Evolutionary conservation across 805 yeast species (phyloP), one percentile per base, ranked within the genome.

Genomic region (Cyberlindnera maclurae): DNA sequence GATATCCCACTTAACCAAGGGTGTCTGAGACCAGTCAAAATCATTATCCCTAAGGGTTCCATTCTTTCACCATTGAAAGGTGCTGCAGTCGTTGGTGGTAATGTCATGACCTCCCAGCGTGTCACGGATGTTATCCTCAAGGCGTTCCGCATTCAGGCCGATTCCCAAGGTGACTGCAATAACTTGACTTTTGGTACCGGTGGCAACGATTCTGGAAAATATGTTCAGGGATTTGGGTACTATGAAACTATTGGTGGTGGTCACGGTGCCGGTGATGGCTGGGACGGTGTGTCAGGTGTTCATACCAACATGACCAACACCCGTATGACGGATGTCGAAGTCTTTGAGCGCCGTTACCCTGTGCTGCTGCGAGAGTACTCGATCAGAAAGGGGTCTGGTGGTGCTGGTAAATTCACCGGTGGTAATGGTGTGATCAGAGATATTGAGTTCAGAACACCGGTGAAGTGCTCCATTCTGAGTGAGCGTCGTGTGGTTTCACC

Each of bases 171-270:
- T 31, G 88, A 93, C 43, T 86, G 96, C 59, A 90, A 93, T 62
- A 93, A 90, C 62, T 76, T 90, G 50, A 89, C 96, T 0, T 90
- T 89, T 65, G 97, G 97, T 17, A 75, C 73, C 20, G 85, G 81
- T 44, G 90, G 87, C 34, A 71, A 73, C 41, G 63, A 61, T 10
- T 13, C 39, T 61, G 65, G 79, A 55, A 52, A 75, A 44, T 65
- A 70, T 59, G 61, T 68, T 8, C 68, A 72, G 41, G 87, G 89
- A 0, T 87, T 86, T 59, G 96, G 96, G 0, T 88, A 88, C 58
- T 88, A 88, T 58, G 96, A 88, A 57, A 89, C 97, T 0, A 87
- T 89, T 43, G 93, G 95, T 42, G 97, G 97, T 43, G 97, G 97
- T 1, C 83, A 88, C 32, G 97, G 97, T 36, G 97, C 97, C 3